Evolutionary conservation across 2,329 filamentous ascomycete species (phyloP).

Genomic region (Paraphaeosphaeria sporulosa): DNA sequence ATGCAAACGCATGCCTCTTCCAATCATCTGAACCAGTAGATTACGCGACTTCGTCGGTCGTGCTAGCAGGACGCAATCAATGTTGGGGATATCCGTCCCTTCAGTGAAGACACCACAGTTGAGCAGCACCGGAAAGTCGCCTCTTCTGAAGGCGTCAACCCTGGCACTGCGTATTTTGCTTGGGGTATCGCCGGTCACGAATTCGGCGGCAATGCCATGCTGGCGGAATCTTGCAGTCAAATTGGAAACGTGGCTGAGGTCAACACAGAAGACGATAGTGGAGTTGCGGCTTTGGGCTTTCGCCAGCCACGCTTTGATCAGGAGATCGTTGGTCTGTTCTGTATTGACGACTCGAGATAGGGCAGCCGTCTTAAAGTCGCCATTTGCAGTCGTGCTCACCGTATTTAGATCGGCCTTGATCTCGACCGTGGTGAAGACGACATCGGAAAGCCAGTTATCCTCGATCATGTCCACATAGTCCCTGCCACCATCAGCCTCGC

Average conservation of each 20-base stretch:
- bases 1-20: conserved; percentile 85
- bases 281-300: conserved; percentile 78
- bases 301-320: conserved; percentile 83
- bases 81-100: conserved; percentile 96
- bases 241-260: conserved; percentile 79
- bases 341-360: conserved; percentile 87
- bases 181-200: conserved; percentile 83
- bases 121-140: conserved; percentile 84
- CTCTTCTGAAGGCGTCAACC: conserved; percentile 77
- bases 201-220: conserved; percentile 81
- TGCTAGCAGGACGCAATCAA: conserved; percentile 90
- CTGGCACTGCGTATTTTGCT: conserved; percentile 71
- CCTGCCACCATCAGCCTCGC: conserved; percentile 32
- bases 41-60: conserved; percentile 93
- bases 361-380: conserved; percentile 82
- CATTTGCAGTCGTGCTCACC: conserved; percentile 69
- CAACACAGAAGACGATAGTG: conserved; percentile 93
- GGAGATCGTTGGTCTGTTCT: conserved; percentile 78
- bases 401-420: conserved; percentile 80
- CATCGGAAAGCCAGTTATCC: conserved; percentile 89
- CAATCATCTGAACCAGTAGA: conserved; percentile 96
- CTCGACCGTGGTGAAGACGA: conserved; percentile 92
- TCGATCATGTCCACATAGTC: conserved; percentile 83
- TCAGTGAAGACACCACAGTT: conserved; percentile 98
- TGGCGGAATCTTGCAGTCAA: conserved; percentile 79